Evolutionary conservation across 176 grass and related monocot species (phyloP).

Genomic region (Juncus effusus): DNA sequence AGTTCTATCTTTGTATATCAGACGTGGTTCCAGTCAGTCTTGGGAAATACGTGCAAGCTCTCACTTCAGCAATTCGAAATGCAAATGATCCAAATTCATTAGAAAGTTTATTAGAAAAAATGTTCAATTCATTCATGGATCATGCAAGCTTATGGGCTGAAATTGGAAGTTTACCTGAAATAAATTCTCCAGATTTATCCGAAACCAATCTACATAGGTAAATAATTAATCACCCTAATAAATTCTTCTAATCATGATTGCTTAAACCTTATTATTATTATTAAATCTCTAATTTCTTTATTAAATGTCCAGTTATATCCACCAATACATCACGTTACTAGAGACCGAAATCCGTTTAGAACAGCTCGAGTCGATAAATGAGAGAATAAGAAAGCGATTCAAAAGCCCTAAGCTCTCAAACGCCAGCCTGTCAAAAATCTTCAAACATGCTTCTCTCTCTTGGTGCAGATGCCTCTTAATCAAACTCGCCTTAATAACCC

Average conservation of each 20-base stretch:
- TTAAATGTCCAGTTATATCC: slow-evolving; percentile 64
- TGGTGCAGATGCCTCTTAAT: slow-evolving; percentile 92
- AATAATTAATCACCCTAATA: slow-evolving; percentile 16
- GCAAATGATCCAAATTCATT: slow-evolving; percentile 41
- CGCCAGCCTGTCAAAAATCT: slow-evolving; percentile 78
- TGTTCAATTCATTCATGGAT: slow-evolving; percentile 93
- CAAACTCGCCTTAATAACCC: slow-evolving; percentile 88
- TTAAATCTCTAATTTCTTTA: not conserved
- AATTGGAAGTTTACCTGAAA: slow-evolving; percentile 71
- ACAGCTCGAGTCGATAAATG: slow-evolving; percentile 80
- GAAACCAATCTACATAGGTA: slow-evolving; percentile 85
- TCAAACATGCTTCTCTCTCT: slow-evolving; percentile 89
- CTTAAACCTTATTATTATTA: not conserved
- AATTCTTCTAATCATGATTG: not conserved
- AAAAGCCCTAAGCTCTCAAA: slow-evolving; percentile 93
- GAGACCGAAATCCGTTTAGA: slow-evolving; percentile 78
- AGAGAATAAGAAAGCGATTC: slow-evolving; percentile 93
- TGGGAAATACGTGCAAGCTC: slow-evolving; percentile 93
- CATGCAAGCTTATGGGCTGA: slow-evolving; percentile 81
- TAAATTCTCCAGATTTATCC: slow-evolving; percentile 61
- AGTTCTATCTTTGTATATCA: slow-evolving; percentile 90
- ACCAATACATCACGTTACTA: slow-evolving; percentile 93
- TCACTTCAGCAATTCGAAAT: slow-evolving; percentile 59
- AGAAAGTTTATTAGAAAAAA: slow-evolving; percentile 86
- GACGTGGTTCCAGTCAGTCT: slow-evolving; percentile 79